Evolutionary conservation across 176 grass and related monocot species (phyloP).

Genomic region (Zizania latifolia): DNA sequence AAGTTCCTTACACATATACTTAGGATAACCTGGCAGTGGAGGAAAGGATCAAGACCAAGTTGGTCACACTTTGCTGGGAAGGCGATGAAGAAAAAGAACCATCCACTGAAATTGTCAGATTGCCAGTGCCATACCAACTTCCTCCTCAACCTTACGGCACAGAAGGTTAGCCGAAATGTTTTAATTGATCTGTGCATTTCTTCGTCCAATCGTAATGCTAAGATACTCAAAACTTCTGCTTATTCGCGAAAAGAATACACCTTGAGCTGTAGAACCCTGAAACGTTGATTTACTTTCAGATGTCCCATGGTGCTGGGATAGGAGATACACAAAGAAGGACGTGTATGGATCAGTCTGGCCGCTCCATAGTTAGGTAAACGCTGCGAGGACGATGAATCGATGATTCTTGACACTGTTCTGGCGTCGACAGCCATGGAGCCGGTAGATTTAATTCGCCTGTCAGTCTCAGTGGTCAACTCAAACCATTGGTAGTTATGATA

Average conservation of each 20-base stretch:
- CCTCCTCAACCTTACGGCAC: constrained; percentile 62
- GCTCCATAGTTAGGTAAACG: constrained; percentile 47
- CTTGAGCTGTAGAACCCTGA: background rate
- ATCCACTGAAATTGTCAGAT: constrained; percentile 34
- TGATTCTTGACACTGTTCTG: background rate
- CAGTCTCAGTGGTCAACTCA: no score
- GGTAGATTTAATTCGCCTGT: no score
- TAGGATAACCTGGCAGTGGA: constrained; percentile 15
- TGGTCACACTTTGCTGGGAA: constrained; percentile 67
- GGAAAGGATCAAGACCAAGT: constrained; percentile 43
- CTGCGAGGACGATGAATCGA: background rate
- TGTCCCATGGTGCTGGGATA: constrained; percentile 93
- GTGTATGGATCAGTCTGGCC: constrained; percentile 85
- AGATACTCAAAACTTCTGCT: no score
- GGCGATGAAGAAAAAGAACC: constrained; percentile 29
- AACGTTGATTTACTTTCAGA: constrained; percentile 40
- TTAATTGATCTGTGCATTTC: no score
- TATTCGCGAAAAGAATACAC: no score
- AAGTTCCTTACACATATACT: background rate
- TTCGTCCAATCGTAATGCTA: no score
- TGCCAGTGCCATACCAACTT: constrained; percentile 85
- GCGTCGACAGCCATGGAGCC: background rate
- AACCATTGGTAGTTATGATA: background rate
- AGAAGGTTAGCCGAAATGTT: constrained; percentile 46
- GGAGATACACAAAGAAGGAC: constrained; percentile 74